Conservation (phyloP, 179 eudicot species). For the Gypsophila paniculata region DNA sequence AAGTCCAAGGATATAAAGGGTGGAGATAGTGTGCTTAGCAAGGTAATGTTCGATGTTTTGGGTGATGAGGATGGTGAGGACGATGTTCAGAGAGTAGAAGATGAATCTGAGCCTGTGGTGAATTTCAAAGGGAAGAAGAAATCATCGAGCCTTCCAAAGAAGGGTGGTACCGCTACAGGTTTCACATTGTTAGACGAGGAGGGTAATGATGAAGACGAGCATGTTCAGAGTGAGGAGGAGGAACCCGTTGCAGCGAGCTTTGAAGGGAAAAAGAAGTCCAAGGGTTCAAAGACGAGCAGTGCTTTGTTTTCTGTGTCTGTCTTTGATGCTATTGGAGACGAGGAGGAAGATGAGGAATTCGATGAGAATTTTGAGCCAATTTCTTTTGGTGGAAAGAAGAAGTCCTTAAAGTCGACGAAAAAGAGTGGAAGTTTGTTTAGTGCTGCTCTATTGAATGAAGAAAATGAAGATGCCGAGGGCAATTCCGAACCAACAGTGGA, state of each 20-base stretch:
- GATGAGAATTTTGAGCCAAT: constrained; percentile 9
- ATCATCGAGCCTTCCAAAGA: constrained; percentile 45
- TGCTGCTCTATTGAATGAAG: constrained; percentile 47
- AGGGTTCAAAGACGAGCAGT: constrained; percentile 40
- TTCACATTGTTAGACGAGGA: constrained; percentile 58
- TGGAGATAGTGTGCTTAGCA: constrained; percentile 23
- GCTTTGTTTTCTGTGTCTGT: constrained; percentile 31
- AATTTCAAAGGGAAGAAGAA: constrained; percentile 55
- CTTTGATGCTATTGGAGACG: constrained; percentile 46
- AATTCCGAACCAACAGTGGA: background rate
- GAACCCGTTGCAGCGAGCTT: constrained; percentile 27
- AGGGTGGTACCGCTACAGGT: constrained; percentile 33
- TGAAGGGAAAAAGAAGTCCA: constrained; percentile 51
- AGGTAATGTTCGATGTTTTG: constrained; percentile 50
- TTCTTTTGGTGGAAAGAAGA: constrained; percentile 51
- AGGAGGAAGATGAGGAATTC: constrained; percentile 27
- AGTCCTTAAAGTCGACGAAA: constrained; percentile 31
- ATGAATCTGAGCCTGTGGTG: constrained; percentile 34
- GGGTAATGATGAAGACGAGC: constrained; percentile 35
- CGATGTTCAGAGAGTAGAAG: constrained; percentile 35
- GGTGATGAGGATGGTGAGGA: constrained; percentile 30
- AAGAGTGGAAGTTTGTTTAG: constrained; percentile 39
- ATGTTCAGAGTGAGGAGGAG: constrained; percentile 32
- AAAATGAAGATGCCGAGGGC: constrained; percentile 37
- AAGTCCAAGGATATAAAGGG: constrained; percentile 40